These are phyloP conservation scores for Prunus padus DNA, from an alignment of 306 rosid genomes.

Conservation along the genomic window DNA sequence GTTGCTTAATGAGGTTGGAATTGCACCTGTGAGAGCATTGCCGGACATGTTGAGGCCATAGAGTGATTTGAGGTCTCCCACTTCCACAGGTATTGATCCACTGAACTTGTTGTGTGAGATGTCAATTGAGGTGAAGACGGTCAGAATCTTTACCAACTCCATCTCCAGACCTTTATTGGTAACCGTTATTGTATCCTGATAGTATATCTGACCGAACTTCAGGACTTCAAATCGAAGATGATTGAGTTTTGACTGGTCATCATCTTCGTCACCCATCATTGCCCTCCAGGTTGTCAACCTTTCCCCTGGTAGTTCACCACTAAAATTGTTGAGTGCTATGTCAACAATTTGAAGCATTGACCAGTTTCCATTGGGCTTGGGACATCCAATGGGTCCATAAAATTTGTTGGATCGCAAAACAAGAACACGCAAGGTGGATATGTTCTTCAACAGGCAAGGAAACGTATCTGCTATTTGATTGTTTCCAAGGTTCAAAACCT, in stretches of 20 bases:
- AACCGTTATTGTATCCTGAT: constrained; percentile 29
- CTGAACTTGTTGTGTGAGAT: constrained; percentile 22
- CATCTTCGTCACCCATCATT: constrained; percentile 16
- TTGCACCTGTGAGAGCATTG: constrained; percentile 24
- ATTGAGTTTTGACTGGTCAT: background rate
- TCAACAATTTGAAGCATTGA: constrained; percentile 36
- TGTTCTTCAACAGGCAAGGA: constrained; percentile 25
- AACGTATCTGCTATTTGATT: background rate
- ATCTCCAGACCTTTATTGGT: constrained; percentile 30
- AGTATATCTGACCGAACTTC: background rate
- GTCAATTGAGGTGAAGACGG: constrained; percentile 37
- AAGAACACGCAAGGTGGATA: constrained; percentile 33
- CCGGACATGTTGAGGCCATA: constrained; percentile 35
- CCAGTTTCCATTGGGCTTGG: background rate
- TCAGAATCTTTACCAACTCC: constrained; percentile 27
- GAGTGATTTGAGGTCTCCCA: constrained; percentile 23
- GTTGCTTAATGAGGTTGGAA: constrained; percentile 29
- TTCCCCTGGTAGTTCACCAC: constrained; percentile 15
- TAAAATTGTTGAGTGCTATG: constrained; percentile 32
- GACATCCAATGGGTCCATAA: constrained; percentile 25
- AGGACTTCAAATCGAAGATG: constrained; percentile 23
- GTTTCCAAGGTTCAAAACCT: constrained; percentile 41
- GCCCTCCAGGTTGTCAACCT: constrained; percentile 21
- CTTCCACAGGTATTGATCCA: constrained; percentile 27
- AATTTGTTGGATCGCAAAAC: constrained; percentile 34